These are phyloP conservation scores for Ailanthus altissimus DNA, from an alignment of 345 rosid genomes.

Conservation along the genomic window DNA sequence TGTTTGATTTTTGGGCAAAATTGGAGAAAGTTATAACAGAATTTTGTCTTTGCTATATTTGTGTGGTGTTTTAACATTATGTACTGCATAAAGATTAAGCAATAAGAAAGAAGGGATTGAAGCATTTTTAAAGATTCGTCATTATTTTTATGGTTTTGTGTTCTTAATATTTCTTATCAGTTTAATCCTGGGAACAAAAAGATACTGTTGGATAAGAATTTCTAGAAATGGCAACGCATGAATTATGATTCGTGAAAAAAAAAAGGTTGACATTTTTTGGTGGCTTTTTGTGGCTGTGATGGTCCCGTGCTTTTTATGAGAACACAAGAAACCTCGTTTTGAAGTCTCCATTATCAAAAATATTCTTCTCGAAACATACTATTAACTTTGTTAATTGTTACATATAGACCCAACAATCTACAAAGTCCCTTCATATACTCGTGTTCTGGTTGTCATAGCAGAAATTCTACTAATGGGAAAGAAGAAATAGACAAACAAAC, in stretches of 20 bases:
- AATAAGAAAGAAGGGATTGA: constrained; percentile 27
- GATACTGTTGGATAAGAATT: neutral
- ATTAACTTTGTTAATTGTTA: neutral
- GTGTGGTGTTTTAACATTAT: constrained; percentile 20
- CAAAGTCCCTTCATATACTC: neutral
- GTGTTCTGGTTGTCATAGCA: neutral
- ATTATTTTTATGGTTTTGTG: neutral
- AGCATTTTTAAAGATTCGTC: neutral
- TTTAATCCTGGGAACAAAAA: neutral
- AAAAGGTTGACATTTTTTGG: constrained; percentile 11
- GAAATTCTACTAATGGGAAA: neutral
- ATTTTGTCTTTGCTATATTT: neutral
- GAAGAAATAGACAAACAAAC: neutral
- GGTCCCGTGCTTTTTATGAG: neutral
- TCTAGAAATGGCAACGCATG: neutral
- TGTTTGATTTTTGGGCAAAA: constrained; percentile 22
- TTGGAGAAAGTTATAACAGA: neutral
- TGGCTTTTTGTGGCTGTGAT: neutral
- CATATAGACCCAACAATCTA: neutral
- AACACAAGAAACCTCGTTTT: neutral
- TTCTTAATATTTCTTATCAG: neutral
- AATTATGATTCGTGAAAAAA: neutral
- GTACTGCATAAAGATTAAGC: constrained; percentile 5
- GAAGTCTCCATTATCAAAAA: neutral
- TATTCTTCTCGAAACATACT: neutral